phyloP scores from a whole-genome alignment of 805 yeast genomes.

The Grigorovia jiainica region DNA sequence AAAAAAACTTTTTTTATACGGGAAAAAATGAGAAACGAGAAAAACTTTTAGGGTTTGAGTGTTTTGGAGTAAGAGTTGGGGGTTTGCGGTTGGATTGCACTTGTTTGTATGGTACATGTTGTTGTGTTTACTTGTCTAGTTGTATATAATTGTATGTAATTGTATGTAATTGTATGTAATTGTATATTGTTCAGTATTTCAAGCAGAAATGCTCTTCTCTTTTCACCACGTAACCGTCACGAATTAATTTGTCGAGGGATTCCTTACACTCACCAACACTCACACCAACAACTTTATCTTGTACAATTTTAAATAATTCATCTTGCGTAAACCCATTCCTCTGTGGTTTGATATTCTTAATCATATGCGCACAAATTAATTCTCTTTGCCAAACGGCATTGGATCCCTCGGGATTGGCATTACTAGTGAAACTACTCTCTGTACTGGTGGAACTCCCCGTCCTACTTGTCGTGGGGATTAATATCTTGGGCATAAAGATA shows the following conservation, averaged over 20 bases:
- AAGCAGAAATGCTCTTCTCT: not conserved
- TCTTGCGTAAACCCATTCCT: slow-evolving; percentile 3
- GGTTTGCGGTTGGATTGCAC: too few relatives aligned
- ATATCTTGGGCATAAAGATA: slow-evolving; percentile 8
- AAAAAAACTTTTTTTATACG: too few relatives aligned
- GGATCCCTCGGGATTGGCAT: slow-evolving; percentile 17
- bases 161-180: too few relatives aligned
- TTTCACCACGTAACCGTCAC: slow-evolving; percentile 5
- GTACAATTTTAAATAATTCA: not conserved
- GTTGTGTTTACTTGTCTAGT: too few relatives aligned
- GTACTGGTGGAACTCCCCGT: not conserved
- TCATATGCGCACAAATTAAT: slow-evolving; percentile 19
- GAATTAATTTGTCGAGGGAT: slow-evolving; percentile 13
- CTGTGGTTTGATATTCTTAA: slow-evolving; percentile 16
- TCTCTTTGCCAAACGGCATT: slow-evolving; percentile 23
- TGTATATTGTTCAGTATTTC: not conserved
- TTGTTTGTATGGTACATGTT: too few relatives aligned
- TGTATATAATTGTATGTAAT: too few relatives aligned
- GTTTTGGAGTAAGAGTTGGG: too few relatives aligned
- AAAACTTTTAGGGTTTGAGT: too few relatives aligned
- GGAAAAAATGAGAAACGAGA: too few relatives aligned
- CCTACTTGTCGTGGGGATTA: not conserved
- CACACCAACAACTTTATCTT: slow-evolving; percentile 9
- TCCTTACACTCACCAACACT: slow-evolving; percentile 28
- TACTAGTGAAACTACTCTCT: not conserved